Base-by-base conservation (phyloP, 352 stramenopile species). In the Thalassiosira allenii region DNA sequence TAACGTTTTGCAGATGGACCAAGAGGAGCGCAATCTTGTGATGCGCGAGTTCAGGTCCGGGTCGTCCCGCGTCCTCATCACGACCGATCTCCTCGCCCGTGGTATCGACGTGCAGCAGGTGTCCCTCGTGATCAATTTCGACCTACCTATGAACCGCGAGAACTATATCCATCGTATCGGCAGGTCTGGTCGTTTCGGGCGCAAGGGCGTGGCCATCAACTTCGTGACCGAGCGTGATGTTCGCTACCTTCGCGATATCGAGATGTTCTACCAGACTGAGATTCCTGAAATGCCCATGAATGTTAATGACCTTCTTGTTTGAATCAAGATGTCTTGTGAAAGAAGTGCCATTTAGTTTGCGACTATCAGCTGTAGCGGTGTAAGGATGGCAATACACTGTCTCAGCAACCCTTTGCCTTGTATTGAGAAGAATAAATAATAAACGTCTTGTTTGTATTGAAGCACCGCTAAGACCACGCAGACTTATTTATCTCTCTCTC, bases 121-220 rank as follows among this genome's bases (percentile, higher is more conserved):
- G 20, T 95, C 87, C 3, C 75, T 95, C 33, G 90, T 95, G 34
- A 99, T 99, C 90, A 99, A 99, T 96, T 99, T 99, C 92, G 97
- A 99, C 87, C 91, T 99, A 72, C 98, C 98, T 51, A 98, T 96
- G 27, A 99, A 99, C 93, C 96, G 98, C 86, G 98, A 99, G 92
- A 99, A 99, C 91, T 99, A 99, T 94, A 99, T 99, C 76, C 98
- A 99, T 90, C 96, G 98, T 94, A 99, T 99, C 89, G 98, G 98
- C 96, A 97, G 98, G 88, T 98, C 95, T 69, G 98, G 98, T 88
- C 97, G 98, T 94, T 99, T 99, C 89, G 98, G 98, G 89, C 95
- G 97, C 94, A 99, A 99, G 95, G 98, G 98, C 96, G 97, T 99
- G 58, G 97, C 97, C 68, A 99, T 99, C 92, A 99, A 99, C 96